phyloP scores from a whole-genome alignment of 2,329 filamentous ascomycete species.

The Penicillium nordicum region DNA sequence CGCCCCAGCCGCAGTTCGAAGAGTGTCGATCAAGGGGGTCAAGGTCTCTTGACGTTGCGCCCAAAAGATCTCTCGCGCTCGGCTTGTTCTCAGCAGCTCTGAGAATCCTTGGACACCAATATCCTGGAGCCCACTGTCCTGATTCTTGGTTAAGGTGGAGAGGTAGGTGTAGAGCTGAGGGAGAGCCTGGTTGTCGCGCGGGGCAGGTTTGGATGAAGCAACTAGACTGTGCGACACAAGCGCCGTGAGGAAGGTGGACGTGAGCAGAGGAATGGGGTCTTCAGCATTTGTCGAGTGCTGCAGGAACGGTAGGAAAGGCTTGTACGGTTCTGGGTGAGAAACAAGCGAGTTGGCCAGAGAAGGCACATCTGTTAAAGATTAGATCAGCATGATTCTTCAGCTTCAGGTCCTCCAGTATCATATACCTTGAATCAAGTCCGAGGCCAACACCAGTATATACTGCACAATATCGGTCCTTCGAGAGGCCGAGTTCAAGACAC shows the following conservation, averaged over 20 bases:
- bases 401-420: not conserved
- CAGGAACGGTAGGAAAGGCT: slow-evolving; percentile 80
- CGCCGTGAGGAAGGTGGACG: slow-evolving; percentile 78
- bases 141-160: slow-evolving; percentile 74
- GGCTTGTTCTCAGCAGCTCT: slow-evolving; percentile 70
- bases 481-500: slow-evolving; percentile 78
- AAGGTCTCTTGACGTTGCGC: slow-evolving; percentile 81
- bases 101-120: slow-evolving; percentile 94
- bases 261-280: slow-evolving; percentile 84
- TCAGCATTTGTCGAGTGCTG: slow-evolving; percentile 78
- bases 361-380: slow-evolving; percentile 64
- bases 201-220: slow-evolving; percentile 56
- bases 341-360: slow-evolving; percentile 73
- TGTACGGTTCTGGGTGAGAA: slow-evolving; percentile 64
- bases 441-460: slow-evolving; percentile 86
- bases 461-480: slow-evolving; percentile 89
- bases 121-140: slow-evolving; percentile 87
- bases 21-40: slow-evolving; percentile 74
- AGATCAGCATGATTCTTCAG: not conserved
- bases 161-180: slow-evolving; percentile 83
- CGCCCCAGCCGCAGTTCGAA: slow-evolving; percentile 69
- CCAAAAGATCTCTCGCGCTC: slow-evolving; percentile 83
- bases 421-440: slow-evolving; percentile 80
- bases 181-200: slow-evolving; percentile 70
- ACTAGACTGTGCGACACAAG: slow-evolving; percentile 66